A percentile compares a stretch with the other conserved stretches of the same genome.
These are phyloP conservation scores for Boletus reticuloceps DNA, from an alignment of 768 basidiomycete genomes.

Conservation along the genomic window DNA sequence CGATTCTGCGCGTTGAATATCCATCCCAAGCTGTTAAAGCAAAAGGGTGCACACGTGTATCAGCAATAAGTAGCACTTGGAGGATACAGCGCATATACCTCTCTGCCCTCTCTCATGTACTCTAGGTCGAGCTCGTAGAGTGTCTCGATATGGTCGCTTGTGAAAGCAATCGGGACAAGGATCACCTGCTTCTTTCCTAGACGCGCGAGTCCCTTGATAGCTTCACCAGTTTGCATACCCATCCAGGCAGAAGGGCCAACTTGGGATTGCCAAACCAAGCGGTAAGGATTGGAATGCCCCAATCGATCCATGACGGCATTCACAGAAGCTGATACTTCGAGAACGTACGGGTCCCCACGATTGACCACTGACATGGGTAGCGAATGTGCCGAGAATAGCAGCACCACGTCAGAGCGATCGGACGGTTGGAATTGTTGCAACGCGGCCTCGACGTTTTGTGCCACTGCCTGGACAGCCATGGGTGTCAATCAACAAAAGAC, in stretches of 20 bases:
- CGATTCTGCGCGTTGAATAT: slow-evolving; percentile 84
- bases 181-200: slow-evolving; percentile 75
- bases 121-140: slow-evolving; percentile 95
- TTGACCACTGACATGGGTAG: slow-evolving; percentile 98
- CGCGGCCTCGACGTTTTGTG: slow-evolving; percentile 82
- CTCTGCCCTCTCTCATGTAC: slow-evolving; percentile 84
- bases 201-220: slow-evolving; percentile 81
- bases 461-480: slow-evolving; percentile 63
- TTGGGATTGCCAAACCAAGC: slow-evolving; percentile 96
- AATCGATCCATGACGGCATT: slow-evolving; percentile 90
- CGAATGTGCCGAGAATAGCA: slow-evolving; percentile 97
- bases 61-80: not conserved
- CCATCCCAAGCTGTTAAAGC: slow-evolving; percentile 76
- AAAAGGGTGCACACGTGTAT: slow-evolving; percentile 6
- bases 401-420: slow-evolving; percentile 68
- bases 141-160: slow-evolving; percentile 98
- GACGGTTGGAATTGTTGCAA: slow-evolving; percentile 75
- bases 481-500: not conserved
- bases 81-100: slow-evolving; percentile 51
- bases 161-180: slow-evolving; percentile 95
- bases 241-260: slow-evolving; percentile 98
- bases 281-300: slow-evolving; percentile 77
- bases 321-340: slow-evolving; percentile 94
- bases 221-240: slow-evolving; percentile 93
- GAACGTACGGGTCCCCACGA: slow-evolving; percentile 95